These are phyloP conservation scores for Aristolochia contorta DNA, from an alignment of 164 flowering plant species.

Conservation along the genomic window DNA sequence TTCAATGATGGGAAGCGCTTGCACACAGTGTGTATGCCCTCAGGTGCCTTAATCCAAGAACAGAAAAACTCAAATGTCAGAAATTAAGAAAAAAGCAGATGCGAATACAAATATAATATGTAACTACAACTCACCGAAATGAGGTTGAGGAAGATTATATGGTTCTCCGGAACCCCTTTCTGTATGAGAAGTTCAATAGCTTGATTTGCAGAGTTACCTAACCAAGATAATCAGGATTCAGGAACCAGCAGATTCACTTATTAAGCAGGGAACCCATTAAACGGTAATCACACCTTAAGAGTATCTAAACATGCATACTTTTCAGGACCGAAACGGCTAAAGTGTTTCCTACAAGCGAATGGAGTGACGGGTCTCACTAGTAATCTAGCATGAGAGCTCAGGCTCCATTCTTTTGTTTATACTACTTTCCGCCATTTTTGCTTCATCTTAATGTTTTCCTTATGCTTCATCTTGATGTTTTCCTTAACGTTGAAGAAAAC, in stretches of 20 bases:
- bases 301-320: too few relatives aligned
- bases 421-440: too few relatives aligned
- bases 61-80: not conserved
- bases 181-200: constrained; percentile 84
- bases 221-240: constrained; percentile 2
- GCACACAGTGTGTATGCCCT: constrained; percentile 88
- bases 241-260: too few relatives aligned
- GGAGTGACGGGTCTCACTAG: too few relatives aligned
- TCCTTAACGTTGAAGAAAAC: too few relatives aligned
- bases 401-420: too few relatives aligned
- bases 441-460: too few relatives aligned
- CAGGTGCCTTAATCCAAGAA: constrained; percentile 54
- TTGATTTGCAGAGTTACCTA: constrained; percentile 89
- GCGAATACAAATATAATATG: not conserved
- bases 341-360: too few relatives aligned
- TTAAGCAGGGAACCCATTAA: not conserved
- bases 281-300: not conserved
- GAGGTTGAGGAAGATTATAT: constrained; percentile 82
- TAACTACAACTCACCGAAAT: constrained; percentile 56
- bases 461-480: too few relatives aligned
- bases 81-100: not conserved
- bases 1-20: constrained; percentile 75
- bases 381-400: too few relatives aligned
- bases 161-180: constrained; percentile 89
- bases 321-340: too few relatives aligned